Conservation (phyloP, 164 flowering plant genomes). For the Macadamia tetraphylla region DNA sequence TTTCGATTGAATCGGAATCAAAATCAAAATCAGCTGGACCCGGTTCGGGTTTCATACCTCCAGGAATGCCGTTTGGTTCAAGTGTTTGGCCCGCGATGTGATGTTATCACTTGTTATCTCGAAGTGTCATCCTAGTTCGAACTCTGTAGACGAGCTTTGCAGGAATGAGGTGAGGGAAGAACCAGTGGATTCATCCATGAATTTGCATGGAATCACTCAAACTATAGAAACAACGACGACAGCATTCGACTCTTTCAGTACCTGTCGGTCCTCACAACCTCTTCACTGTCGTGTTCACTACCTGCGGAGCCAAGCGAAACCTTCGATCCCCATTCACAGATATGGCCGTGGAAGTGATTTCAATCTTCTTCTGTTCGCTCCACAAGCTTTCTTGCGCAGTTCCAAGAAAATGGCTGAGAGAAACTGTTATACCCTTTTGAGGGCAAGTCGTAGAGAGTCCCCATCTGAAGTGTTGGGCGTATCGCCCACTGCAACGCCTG, state of each 20-base stretch:
- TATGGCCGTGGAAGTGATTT: conserved; percentile 16
- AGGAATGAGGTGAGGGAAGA: too few relatives aligned
- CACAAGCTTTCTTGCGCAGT: background rate
- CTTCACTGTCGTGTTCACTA: conserved; percentile 6
- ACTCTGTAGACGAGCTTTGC: too few relatives aligned
- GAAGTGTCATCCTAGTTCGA: too few relatives aligned
- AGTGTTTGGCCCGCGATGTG: too few relatives aligned
- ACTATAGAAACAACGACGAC: conserved; percentile 11
- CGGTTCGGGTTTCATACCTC: too few relatives aligned
- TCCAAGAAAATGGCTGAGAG: conserved; percentile 14
- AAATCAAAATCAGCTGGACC: too few relatives aligned
- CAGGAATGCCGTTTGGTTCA: too few relatives aligned
- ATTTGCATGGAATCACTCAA: conserved; percentile 30
- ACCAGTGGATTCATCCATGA: conserved; percentile 2
- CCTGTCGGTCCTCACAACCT: conserved; percentile 7
- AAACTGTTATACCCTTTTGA: conserved; percentile 21
- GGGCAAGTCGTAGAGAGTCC: conserved; percentile 56
- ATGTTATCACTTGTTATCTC: too few relatives aligned
- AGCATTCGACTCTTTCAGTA: conserved; percentile 2
- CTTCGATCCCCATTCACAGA: conserved; percentile 29
- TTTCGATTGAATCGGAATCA: too few relatives aligned
- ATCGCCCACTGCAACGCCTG: conserved; percentile 59
- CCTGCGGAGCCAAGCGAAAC: conserved; percentile 8
- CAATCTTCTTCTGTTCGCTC: conserved; percentile 4
- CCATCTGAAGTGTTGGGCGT: conserved; percentile 89